Base-by-base conservation (phyloP, 176 grass and related monocot species). In the Calamus simplicifolius region DNA sequence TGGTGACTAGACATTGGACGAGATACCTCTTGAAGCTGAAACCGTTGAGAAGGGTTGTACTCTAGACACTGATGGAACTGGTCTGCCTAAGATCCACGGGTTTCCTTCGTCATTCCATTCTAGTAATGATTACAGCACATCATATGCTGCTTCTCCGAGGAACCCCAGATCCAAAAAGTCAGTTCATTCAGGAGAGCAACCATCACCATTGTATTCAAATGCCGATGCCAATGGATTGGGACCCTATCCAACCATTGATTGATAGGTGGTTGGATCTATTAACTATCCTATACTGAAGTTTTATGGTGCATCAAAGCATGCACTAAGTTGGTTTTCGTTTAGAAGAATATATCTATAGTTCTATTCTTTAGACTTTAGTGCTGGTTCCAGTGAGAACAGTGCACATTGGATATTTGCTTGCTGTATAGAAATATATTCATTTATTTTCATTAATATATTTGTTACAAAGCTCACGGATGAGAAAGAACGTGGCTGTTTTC, bases 1-100 rank as follows among this genome's bases (percentile, higher is more conserved):
- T 58, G 56, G 31, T 56, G 19, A 69, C 18, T 63, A 98, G 94
- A 92, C 88, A 64, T 75, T 98, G 76, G 94, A 98, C 18, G 88
- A 98, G 62, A 88, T 98, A 75, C 94, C 94, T n/a, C 78, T 89
- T 2, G 94, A 98, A 49, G 88, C 88, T 0, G 84, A 98, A 66
- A 74, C 81, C 48, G 81, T 83, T n/a, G 92, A 91, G 78, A 93
- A 89, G 71, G 94, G 94, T 29, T 98, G 83, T 75, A 75, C 78
- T 5, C 52, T 89, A 4, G 81, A 95, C 8, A 67, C 58, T 54
- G 87, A 88, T 72, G 38, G 50, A 2, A 89, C 77, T 18, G 93
- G 84, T 48, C 69, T 88, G 59, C 83, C 92, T 64, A 90, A 69
- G 58, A 66, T 72, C 5, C 80, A 82, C 54, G 75, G 75, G 23